Conservation (phyloP, 805 yeast species). For the Starmerella apis region DNA sequence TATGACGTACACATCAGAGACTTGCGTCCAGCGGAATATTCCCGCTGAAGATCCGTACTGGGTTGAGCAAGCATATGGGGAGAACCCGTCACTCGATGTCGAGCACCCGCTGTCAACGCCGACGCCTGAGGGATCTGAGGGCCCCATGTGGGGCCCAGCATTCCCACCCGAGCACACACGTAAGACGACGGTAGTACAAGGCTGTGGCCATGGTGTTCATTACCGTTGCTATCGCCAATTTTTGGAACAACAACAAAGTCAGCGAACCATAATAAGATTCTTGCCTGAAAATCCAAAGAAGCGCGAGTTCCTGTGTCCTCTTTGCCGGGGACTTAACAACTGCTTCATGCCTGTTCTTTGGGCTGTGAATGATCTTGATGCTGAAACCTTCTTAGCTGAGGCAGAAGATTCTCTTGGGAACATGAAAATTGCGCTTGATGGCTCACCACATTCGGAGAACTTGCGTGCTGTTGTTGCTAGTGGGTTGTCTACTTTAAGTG, state of each 20-base stretch:
- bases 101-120: conserved; percentile 13
- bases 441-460: background rate
- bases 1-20: conserved; percentile 39
- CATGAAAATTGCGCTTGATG: conserved; percentile 5
- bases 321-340: conserved; percentile 80
- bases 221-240: conserved; percentile 61
- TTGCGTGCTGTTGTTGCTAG: background rate
- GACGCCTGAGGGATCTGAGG: conserved; percentile 29
- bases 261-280: conserved; percentile 44
- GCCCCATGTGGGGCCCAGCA: conserved; percentile 54
- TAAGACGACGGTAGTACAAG: conserved; percentile 39
- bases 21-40: conserved; percentile 43
- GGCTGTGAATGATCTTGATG: conserved; percentile 35
- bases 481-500: conserved; percentile 7
- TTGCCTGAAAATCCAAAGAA: conserved; percentile 57
- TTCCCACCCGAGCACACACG: conserved; percentile 36
- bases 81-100: conserved; percentile 17
- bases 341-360: conserved; percentile 70
- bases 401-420: conserved; percentile 6
- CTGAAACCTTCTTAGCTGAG: conserved; percentile 6
- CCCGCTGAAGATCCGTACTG: conserved; percentile 58
- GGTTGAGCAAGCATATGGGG: conserved; percentile 40
- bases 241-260: conserved; percentile 31
- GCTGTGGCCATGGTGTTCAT: conserved; percentile 96
- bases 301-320: conserved; percentile 75